Conservation (phyloP, 257 asterid genomes). For the Primulina eburnea region DNA sequence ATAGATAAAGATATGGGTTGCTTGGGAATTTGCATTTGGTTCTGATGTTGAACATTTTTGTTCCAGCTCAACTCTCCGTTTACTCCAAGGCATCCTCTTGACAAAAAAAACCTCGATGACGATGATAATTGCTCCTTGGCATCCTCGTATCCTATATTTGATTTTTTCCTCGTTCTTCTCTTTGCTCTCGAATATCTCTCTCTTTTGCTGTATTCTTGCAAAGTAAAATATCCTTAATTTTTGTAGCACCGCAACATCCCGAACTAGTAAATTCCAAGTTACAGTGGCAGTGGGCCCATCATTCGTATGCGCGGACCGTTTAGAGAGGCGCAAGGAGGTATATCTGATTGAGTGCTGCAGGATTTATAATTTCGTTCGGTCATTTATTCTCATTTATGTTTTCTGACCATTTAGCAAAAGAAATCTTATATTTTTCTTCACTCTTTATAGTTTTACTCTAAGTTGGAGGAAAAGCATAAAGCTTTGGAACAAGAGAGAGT, state of each 20-base stretch:
- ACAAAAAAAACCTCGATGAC: not conserved
- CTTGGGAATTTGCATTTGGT: not conserved
- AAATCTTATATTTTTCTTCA: conserved; percentile 6
- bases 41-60: not conserved
- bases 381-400: not conserved
- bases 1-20: not conserved
- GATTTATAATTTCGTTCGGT: not conserved
- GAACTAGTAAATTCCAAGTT: conserved; percentile 51
- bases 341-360: conserved; percentile 18
- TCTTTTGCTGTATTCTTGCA: not conserved
- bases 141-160: not conserved
- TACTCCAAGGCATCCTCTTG: not conserved
- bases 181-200: not conserved
- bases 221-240: not conserved
- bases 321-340: conserved; percentile 82
- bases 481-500: conserved; percentile 81
- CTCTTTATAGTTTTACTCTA: conserved; percentile 55
- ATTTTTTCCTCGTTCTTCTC: not conserved
- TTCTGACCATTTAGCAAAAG: not conserved
- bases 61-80: not conserved
- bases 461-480: conserved; percentile 80
- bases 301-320: conserved; percentile 57
- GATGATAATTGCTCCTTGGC: not conserved
- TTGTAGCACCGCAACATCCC: conserved; percentile 75
- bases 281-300: conserved; percentile 79